A percentile compares a stretch with the other conserved stretches of the same genome.
phyloP scores from a whole-genome alignment of 2,329 filamentous ascomycete species.

The Claviceps fusiformis region DNA sequence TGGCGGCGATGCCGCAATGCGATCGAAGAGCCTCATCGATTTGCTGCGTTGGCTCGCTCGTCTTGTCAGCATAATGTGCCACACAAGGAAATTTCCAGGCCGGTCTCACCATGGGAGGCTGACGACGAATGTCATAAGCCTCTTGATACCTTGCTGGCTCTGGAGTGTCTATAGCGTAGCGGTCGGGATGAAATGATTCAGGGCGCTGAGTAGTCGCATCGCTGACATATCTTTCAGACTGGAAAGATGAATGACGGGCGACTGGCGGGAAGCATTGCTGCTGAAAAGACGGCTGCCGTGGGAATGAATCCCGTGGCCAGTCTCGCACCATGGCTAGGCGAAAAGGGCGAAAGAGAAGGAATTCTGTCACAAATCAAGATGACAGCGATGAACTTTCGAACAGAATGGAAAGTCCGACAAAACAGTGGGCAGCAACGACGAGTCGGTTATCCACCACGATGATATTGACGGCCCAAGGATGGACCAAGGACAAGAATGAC shows the following conservation, averaged over 20 bases:
- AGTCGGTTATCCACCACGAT: background rate
- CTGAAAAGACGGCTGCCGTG: constrained; percentile 19
- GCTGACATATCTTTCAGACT: constrained; percentile 16
- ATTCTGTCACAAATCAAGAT: background rate
- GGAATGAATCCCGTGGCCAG: constrained; percentile 24
- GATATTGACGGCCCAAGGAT: background rate
- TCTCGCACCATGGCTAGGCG: constrained; percentile 25
- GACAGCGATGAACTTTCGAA: background rate
- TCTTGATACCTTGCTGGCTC: constrained; percentile 24
- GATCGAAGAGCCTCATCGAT: constrained; percentile 38
- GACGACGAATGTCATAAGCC: constrained; percentile 19
- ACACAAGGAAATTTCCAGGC: background rate
- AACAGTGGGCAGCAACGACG: background rate
- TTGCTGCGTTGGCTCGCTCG: constrained; percentile 20
- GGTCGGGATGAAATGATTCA: constrained; percentile 17
- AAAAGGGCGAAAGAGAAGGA: background rate
- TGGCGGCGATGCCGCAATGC: constrained; percentile 36
- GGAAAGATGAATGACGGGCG: constrained; percentile 18
- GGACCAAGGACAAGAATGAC: background rate
- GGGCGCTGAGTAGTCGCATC: constrained; percentile 17
- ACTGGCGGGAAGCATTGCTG: constrained; percentile 11
- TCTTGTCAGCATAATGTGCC: constrained; percentile 2
- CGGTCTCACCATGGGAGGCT: constrained; percentile 25
- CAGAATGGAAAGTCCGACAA: background rate
- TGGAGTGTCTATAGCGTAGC: constrained; percentile 14